Conservation (phyloP, 169 alveolate genomes). For the Perkinsus marinus region DNA sequence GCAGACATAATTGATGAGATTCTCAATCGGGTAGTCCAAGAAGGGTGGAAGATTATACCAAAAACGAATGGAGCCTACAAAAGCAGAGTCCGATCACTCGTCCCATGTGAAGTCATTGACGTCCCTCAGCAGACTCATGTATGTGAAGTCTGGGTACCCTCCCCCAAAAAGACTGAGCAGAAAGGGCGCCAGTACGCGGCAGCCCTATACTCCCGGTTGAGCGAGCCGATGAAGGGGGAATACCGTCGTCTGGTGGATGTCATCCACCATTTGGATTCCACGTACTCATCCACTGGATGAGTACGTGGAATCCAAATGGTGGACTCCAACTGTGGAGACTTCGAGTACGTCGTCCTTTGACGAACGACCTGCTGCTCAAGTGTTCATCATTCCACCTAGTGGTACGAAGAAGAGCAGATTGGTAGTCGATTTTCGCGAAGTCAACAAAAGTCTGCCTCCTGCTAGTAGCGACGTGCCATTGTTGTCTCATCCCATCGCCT, state of each 20-base stretch:
- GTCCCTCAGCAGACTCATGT: neutral
- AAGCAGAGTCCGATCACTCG: neutral
- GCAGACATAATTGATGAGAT: neutral
- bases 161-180: neutral
- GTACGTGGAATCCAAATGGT: neutral
- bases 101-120: neutral
- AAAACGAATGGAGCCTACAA: neutral
- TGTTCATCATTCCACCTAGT: neutral
- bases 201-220: neutral
- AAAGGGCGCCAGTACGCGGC: neutral
- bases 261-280: no score
- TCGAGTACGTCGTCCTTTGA: neutral
- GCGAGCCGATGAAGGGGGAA: neutral
- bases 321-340: neutral
- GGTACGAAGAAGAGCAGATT: neutral
- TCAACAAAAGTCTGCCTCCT: neutral
- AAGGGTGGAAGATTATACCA: neutral
- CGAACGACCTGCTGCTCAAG: neutral
- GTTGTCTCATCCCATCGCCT: neutral
- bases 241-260: neutral
- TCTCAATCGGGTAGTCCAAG: neutral
- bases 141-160: neutral
- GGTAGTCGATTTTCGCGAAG: neutral
- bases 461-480: neutral
- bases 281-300: no score